Percentiles rank a stretch among this genome's conserved stretches.
These are phyloP conservation scores for Apiospora kogelbergensis DNA, from an alignment of 2,329 filamentous ascomycete species.

Conservation along the genomic window DNA sequence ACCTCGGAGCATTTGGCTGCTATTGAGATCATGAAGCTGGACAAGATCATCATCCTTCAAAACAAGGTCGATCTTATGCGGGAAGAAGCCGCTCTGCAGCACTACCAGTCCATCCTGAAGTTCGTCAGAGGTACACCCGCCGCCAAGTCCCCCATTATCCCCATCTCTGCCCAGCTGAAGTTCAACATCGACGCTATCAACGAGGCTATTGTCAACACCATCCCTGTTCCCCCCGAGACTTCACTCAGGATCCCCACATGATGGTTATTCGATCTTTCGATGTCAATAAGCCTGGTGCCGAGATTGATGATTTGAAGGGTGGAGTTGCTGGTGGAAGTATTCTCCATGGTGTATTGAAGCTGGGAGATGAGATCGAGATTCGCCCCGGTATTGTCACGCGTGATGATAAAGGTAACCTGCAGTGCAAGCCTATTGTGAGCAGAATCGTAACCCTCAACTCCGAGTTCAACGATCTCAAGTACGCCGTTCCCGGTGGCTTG, in stretches of 20 bases:
- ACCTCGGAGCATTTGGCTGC: slow-evolving; percentile 98
- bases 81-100: slow-evolving; percentile 88
- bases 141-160: slow-evolving; percentile 91
- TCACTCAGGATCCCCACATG: slow-evolving; percentile 92
- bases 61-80: slow-evolving; percentile 99
- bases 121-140: slow-evolving; percentile 98
- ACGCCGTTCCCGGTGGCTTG: slow-evolving; percentile 93
- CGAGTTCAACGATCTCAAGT: slow-evolving; percentile 97
- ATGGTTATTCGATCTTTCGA: slow-evolving; percentile 99
- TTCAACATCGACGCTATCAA: slow-evolving; percentile 99
- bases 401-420: slow-evolving; percentile 88
- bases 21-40: slow-evolving; percentile 99
- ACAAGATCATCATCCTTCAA: slow-evolving; percentile 98
- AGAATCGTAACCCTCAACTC: slow-evolving; percentile 94
- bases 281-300: slow-evolving; percentile 98
- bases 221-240: slow-evolving; percentile 90
- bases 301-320: slow-evolving; percentile 97
- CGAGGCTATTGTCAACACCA: slow-evolving; percentile 92
- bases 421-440: slow-evolving; percentile 97
- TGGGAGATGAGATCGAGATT: slow-evolving; percentile 98
- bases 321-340: slow-evolving; percentile 98
- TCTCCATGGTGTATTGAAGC: slow-evolving; percentile 92
- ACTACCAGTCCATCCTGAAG: slow-evolving; percentile 96
- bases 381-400: slow-evolving; percentile 97
- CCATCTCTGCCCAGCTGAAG: slow-evolving; percentile 96